phyloP scores from a whole-genome alignment of 202 grass and related monocot species.

The Digitaria exilis region DNA sequence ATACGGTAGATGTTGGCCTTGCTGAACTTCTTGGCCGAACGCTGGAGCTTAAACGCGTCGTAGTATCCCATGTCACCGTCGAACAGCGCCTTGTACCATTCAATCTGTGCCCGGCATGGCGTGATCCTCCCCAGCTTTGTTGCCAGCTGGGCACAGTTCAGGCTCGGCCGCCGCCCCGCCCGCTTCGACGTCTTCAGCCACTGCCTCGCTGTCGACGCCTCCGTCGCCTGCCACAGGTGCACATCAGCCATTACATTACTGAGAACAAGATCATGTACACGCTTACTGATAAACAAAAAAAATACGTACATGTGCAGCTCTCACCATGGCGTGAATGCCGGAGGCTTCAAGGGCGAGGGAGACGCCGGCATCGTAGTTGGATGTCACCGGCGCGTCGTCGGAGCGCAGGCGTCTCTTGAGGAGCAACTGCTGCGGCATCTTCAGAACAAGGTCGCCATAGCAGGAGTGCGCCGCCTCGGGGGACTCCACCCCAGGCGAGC shows the following conservation, averaged over 20 bases:
- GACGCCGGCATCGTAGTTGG: conserved; percentile 59
- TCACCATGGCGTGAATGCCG: conserved; percentile 63
- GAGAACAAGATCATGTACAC: background rate
- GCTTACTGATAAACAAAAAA: too few relatives aligned
- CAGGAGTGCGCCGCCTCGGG: conserved; percentile 61
- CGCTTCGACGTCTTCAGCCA: conserved; percentile 71
- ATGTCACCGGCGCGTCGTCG: background rate
- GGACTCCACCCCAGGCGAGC: background rate
- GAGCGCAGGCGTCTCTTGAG: conserved; percentile 29
- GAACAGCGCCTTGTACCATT: conserved; percentile 89
- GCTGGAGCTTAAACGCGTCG: conserved; percentile 77
- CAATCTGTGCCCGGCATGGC: conserved; percentile 76
- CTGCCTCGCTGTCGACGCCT: conserved; percentile 52
- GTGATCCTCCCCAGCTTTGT: conserved; percentile 75
- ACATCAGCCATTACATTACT: background rate
- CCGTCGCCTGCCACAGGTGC: conserved; percentile 43
- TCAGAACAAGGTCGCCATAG: conserved; percentile 57
- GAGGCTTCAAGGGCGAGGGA: conserved; percentile 73
- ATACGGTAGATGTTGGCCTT: conserved; percentile 67
- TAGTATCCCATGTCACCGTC: conserved; percentile 82
- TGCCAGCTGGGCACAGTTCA: conserved; percentile 66
- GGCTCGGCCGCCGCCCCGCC: conserved; percentile 53
- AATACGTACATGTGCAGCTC: background rate
- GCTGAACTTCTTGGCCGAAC: conserved; percentile 49
- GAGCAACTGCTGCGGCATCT: conserved; percentile 62